Percentiles rank a stretch among this genome's conserved stretches.
Conservation (phyloP, 2,329 filamentous ascomycete genomes). For the Lasiodiplodia hormozganensis region DNA sequence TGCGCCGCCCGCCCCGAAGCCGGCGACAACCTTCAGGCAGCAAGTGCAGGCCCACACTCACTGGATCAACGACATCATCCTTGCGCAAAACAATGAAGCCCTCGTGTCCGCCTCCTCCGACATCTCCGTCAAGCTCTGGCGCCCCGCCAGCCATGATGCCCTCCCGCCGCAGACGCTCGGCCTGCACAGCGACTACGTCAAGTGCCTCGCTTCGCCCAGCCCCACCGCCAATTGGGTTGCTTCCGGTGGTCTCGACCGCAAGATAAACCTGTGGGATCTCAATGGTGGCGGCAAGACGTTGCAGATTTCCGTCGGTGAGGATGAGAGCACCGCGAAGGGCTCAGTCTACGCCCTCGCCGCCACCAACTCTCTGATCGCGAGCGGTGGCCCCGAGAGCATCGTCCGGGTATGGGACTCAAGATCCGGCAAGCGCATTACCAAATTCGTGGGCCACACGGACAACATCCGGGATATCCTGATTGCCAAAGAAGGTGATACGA, state of each 20-base stretch:
- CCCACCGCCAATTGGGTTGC: slow-evolving; percentile 82
- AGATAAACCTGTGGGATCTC: slow-evolving; percentile 92
- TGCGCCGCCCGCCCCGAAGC: slow-evolving; percentile 41
- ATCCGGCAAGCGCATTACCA: slow-evolving; percentile 88
- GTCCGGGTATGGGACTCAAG: slow-evolving; percentile 91
- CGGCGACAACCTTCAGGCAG: slow-evolving; percentile 62
- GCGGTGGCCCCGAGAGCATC: slow-evolving; percentile 91
- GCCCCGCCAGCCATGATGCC: slow-evolving; percentile 69
- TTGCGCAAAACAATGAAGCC: slow-evolving; percentile 78
- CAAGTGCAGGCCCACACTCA: slow-evolving; percentile 86
- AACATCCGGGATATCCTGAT: slow-evolving; percentile 91
- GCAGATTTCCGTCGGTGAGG: slow-evolving; percentile 83
- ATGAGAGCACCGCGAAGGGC: slow-evolving; percentile 81
- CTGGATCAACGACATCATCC: slow-evolving; percentile 92
- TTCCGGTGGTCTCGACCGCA: slow-evolving; percentile 90
- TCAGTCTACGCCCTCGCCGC: slow-evolving; percentile 91
- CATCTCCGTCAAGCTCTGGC: slow-evolving; percentile 90
- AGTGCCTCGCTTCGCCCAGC: slow-evolving; percentile 83
- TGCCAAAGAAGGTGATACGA: slow-evolving; percentile 85
- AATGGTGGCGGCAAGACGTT: slow-evolving; percentile 85
- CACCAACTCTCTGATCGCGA: slow-evolving; percentile 81
- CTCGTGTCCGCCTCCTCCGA: slow-evolving; percentile 93
- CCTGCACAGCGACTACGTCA: slow-evolving; percentile 94
- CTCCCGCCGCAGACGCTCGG: slow-evolving; percentile 81
- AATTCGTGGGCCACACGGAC: slow-evolving; percentile 95